A percentile compares a stretch with the other conserved stretches of the same genome.
These are phyloP conservation scores for Isoetes taiwanensis DNA, from an alignment of 75 land plant genomes.

Conservation along the genomic window DNA sequence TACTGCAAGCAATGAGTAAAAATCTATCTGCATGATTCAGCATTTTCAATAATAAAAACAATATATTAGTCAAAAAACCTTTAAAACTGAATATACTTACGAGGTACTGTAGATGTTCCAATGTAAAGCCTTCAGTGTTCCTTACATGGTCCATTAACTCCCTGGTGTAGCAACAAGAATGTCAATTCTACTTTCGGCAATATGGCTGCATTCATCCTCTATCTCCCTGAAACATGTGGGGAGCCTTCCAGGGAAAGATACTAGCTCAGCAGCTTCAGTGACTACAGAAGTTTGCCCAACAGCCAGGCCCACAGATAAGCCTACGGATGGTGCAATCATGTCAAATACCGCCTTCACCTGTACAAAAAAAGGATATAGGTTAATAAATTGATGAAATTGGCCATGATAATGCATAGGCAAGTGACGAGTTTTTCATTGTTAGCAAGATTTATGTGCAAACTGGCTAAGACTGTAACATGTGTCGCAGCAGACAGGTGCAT, in stretches of 20 bases:
- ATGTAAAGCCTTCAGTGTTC: constrained; percentile 65
- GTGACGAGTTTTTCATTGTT: too few relatives aligned
- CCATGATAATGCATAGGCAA: too few relatives aligned
- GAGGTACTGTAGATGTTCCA: constrained; percentile 72
- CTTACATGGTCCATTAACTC: constrained; percentile 78
- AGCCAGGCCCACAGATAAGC: constrained; percentile 64
- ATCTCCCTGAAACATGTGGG: constrained; percentile 37
- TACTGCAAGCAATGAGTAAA: not conserved
- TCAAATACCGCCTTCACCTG: constrained; percentile 84
- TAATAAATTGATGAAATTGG: not conserved
- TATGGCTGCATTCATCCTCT: constrained; percentile 6
- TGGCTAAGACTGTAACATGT: too few relatives aligned
- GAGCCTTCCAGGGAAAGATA: constrained; percentile 37
- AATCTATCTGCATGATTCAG: not conserved
- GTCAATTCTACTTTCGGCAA: constrained; percentile 48
- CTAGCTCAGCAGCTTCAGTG: constrained; percentile 56
- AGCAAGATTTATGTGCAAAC: too few relatives aligned
- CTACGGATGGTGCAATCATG: constrained; percentile 77
- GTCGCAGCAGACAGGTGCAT: too few relatives aligned
- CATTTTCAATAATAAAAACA: not conserved
- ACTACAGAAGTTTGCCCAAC: constrained; percentile 83
- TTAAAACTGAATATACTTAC: constrained; percentile 24
- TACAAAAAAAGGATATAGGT: not conserved
- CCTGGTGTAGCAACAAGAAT: constrained; percentile 96
- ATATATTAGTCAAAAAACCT: not conserved